Percentiles rank a stretch among this genome's conserved stretches.
Evolutionary conservation across 257 asterid species (phyloP).

Genomic region (Agastache rugosa): DNA sequence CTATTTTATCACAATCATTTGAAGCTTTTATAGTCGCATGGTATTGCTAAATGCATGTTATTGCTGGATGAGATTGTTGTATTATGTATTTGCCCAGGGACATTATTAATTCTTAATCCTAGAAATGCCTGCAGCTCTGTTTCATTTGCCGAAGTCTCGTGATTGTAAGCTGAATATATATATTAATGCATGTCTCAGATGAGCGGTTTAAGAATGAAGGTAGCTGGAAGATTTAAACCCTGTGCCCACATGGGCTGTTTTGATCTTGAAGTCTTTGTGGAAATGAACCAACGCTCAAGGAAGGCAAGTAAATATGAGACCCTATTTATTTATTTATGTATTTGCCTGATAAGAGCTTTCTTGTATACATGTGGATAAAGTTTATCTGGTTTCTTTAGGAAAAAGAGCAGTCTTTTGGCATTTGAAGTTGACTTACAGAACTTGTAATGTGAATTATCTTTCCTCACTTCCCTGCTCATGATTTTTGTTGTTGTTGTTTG

Average conservation of each 20-base stretch:
- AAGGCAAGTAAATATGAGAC: conserved; percentile 68
- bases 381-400: conserved; percentile 13
- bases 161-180: conserved; percentile 30
- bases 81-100: neutral
- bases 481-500: conserved; percentile 35
- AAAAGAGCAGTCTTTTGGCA: neutral
- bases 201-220: conserved; percentile 96
- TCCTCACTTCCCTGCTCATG: conserved; percentile 26
- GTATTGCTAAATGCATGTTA: no score
- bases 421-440: conserved; percentile 12
- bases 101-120: neutral
- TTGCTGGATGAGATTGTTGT: neutral
- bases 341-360: conserved; percentile 10
- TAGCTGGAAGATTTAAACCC: conserved; percentile 93
- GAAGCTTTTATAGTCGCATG: no score
- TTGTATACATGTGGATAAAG: conserved; percentile 9
- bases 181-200: conserved; percentile 59
- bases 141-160: conserved; percentile 1
- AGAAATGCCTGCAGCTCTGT: conserved; percentile 2
- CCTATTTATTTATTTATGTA: neutral
- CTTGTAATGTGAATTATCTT: conserved; percentile 9
- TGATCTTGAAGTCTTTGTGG: conserved; percentile 94
- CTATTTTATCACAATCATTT: no score
- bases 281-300: conserved; percentile 96
- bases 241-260: conserved; percentile 98